Percentiles rank a stretch among this genome's conserved stretches.
Conservation (phyloP, 2,329 filamentous ascomycete species). For the Calonectria crousiana region DNA sequence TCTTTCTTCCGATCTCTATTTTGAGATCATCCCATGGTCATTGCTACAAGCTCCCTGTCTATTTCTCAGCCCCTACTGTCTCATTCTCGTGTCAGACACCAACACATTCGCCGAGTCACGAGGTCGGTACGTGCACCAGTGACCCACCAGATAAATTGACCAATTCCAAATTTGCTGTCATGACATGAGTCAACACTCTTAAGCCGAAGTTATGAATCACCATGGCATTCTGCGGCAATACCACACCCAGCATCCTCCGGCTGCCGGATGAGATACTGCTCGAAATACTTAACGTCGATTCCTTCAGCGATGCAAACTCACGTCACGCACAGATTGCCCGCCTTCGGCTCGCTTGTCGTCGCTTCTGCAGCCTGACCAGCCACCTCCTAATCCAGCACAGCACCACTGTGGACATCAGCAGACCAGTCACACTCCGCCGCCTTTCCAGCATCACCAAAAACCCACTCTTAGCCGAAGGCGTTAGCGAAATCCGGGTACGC, state of each 20-base stretch:
- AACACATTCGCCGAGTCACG: neutral
- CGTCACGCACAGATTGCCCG: neutral
- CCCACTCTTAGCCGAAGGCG: neutral
- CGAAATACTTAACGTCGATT: neutral
- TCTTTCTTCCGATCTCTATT: neutral
- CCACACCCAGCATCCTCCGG: neutral
- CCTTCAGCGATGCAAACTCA: neutral
- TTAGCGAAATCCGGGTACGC: neutral
- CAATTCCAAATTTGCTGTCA: neutral
- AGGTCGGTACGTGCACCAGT: neutral
- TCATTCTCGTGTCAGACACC: neutral
- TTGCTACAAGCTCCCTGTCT: neutral
- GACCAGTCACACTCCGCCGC: neutral
- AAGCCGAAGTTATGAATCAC: neutral
- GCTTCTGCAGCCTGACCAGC: constrained; percentile 1
- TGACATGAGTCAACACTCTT: neutral
- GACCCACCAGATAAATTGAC: neutral
- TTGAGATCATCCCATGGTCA: neutral
- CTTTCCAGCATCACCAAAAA: neutral
- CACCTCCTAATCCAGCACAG: neutral
- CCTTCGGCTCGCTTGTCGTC: constrained; percentile 1
- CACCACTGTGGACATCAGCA: neutral
- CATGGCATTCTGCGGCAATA: neutral
- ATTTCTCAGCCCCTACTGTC: neutral
- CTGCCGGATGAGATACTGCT: neutral